Conservation (phyloP, 2,329 filamentous ascomycete species). For the Botrytis sinoallii region DNA sequence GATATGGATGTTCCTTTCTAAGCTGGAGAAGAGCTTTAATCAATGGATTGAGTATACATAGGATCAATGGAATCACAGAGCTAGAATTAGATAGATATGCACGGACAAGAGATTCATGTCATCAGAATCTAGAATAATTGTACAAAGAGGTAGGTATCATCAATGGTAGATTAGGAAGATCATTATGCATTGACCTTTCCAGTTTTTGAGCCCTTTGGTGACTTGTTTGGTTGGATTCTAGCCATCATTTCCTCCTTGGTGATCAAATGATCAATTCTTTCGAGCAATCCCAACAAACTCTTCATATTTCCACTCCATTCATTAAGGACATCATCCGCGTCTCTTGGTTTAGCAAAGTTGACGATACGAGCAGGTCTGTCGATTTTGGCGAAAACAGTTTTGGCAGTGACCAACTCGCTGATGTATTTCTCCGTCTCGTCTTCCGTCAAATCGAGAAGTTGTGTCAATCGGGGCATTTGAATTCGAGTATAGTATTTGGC, state of each 20-base stretch:
- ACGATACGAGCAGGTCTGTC: slow-evolving; percentile 90
- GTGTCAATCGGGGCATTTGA: slow-evolving; percentile 82
- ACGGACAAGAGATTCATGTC: slow-evolving; percentile 26
- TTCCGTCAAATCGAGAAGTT: slow-evolving; percentile 86
- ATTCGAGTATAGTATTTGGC: slow-evolving; percentile 99
- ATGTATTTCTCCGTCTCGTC: slow-evolving; percentile 99
- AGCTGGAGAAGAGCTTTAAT: not conserved
- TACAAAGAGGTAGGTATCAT: slow-evolving; percentile 35
- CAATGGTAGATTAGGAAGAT: slow-evolving; percentile 19
- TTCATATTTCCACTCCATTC: slow-evolving; percentile 99
- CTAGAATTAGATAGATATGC: slow-evolving; percentile 20
- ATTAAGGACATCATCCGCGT: slow-evolving; percentile 93
- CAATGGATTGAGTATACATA: not conserved
- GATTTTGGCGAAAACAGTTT: slow-evolving; percentile 98
- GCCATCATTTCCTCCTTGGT: slow-evolving; percentile 99
- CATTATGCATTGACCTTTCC: slow-evolving; percentile 36
- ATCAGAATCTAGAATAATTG: slow-evolving; percentile 38
- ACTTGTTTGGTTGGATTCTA: slow-evolving; percentile 69
- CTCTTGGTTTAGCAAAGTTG: slow-evolving; percentile 89
- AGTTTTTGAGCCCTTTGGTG: slow-evolving; percentile 37
- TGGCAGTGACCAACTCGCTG: slow-evolving; percentile 91
- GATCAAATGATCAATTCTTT: slow-evolving; percentile 95
- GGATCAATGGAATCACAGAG: not conserved
- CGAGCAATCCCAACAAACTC: slow-evolving; percentile 77
- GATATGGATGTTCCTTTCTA: slow-evolving; percentile 69